Conservation (phyloP, 1,284 basidiomycete species). For the Trichosporon sp. region DNA sequence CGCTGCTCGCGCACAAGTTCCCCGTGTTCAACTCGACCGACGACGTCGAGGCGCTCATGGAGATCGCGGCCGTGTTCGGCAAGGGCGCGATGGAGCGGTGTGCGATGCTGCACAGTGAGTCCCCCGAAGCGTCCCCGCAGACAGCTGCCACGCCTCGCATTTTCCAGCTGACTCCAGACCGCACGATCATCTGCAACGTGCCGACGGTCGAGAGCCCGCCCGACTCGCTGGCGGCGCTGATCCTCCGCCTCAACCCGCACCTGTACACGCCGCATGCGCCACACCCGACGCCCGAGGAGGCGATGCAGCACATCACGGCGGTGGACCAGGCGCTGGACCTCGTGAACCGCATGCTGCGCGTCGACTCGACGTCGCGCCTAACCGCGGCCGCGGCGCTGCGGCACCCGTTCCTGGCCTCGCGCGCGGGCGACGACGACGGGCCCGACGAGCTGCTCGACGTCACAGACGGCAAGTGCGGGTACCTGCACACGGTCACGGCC, state of each 20-base stretch:
- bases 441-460: constrained; percentile 26
- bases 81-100: constrained; percentile 75
- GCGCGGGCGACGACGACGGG: constrained; percentile 22
- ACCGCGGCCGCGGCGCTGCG: constrained; percentile 70
- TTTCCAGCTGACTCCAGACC: constrained; percentile 57
- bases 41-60: constrained; percentile 91
- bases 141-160: too few relatives aligned
- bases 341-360: constrained; percentile 64
- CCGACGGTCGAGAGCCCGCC: constrained; percentile 66
- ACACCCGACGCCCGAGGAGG: constrained; percentile 37
- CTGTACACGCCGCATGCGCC: constrained; percentile 57
- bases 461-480: constrained; percentile 39
- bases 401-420: constrained; percentile 63
- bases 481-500: constrained; percentile 29
- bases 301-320: constrained; percentile 53
- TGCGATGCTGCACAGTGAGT: constrained; percentile 83
- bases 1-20: constrained; percentile 88
- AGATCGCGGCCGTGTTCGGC: constrained; percentile 86
- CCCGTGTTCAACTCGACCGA: constrained; percentile 93
- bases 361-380: constrained; percentile 68
- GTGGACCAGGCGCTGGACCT: constrained; percentile 69
- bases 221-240: constrained; percentile 65
- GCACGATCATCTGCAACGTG: constrained; percentile 78
- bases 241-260: constrained; percentile 70
- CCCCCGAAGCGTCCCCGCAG: too few relatives aligned